Evolutionary conservation across 345 rosid species (phyloP).

Genomic region (Eucalyptus dawsonii): DNA sequence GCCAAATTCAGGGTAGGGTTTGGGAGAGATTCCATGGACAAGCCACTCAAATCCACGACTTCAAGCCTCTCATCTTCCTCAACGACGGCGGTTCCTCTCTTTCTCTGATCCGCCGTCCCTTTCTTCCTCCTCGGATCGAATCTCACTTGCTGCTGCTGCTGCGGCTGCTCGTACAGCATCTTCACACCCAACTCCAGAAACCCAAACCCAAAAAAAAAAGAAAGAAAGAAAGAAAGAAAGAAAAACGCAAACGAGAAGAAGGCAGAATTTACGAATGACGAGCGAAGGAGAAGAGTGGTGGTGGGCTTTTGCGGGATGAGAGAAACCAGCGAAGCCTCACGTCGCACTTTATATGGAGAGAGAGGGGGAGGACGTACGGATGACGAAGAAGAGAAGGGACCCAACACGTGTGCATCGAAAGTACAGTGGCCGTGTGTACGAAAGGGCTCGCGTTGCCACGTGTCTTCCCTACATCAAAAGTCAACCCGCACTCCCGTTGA

Average conservation of each 20-base stretch:
- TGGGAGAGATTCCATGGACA: constrained; percentile 50
- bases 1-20: constrained; percentile 46
- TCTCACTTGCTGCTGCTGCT: background rate
- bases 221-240: background rate
- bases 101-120: background rate
- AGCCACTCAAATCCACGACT: constrained; percentile 54
- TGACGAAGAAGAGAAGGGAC: background rate
- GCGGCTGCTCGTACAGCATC: constrained; percentile 27
- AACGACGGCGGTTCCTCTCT: background rate
- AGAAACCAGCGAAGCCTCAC: background rate
- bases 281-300: background rate
- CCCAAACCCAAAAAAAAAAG: background rate
- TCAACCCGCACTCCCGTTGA: background rate
- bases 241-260: background rate
- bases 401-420: background rate
- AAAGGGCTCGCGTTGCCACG: constrained; percentile 2
- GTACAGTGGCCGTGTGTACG: constrained; percentile 10
- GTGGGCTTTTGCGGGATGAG: background rate
- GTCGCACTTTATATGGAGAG: background rate
- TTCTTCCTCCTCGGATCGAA: background rate
- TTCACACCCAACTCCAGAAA: background rate
- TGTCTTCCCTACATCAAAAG: background rate
- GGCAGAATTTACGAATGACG: background rate
- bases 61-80: constrained; percentile 27
- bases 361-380: background rate